Percentiles rank a stretch among this genome's conserved stretches.
Evolutionary conservation across 2,329 filamentous ascomycete species (phyloP).

Genomic region (Hymenoscyphus infarciens): DNA sequence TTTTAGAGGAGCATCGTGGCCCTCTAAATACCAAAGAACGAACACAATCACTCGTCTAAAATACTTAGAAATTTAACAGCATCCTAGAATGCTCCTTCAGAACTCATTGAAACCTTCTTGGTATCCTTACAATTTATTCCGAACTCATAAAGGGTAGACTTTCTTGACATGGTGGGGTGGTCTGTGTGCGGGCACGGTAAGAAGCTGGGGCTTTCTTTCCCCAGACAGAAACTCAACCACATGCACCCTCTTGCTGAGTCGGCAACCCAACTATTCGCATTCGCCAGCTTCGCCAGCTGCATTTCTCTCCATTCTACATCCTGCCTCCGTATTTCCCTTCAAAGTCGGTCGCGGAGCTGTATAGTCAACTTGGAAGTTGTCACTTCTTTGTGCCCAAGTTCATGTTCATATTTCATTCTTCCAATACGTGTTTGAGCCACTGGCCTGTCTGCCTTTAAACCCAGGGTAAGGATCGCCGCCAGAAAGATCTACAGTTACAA

Average conservation of each 20-base stretch:
- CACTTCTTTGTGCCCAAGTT: neutral
- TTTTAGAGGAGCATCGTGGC: too few species aligned
- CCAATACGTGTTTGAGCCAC: neutral
- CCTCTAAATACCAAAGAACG: too few species aligned
- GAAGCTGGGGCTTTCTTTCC: neutral
- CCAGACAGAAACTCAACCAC: neutral
- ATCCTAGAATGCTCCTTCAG: too few species aligned
- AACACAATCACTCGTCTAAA: too few species aligned
- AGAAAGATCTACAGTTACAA: neutral
- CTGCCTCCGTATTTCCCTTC: neutral
- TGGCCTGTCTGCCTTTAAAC: neutral
- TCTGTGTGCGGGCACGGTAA: neutral
- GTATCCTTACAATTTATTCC: too few species aligned
- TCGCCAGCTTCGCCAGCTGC: neutral
- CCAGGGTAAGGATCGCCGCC: neutral
- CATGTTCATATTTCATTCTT: constrained; percentile 2
- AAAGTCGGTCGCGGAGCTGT: neutral
- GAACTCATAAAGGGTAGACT: too few species aligned
- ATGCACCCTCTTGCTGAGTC: neutral
- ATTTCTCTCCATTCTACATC: neutral
- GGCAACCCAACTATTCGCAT: neutral
- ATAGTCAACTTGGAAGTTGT: neutral
- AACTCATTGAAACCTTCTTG: too few species aligned
- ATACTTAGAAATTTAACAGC: too few species aligned
- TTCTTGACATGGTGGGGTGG: neutral